Evolutionary conservation across 805 yeast species (phyloP).

Genomic region (Starmerella tilneyi): DNA sequence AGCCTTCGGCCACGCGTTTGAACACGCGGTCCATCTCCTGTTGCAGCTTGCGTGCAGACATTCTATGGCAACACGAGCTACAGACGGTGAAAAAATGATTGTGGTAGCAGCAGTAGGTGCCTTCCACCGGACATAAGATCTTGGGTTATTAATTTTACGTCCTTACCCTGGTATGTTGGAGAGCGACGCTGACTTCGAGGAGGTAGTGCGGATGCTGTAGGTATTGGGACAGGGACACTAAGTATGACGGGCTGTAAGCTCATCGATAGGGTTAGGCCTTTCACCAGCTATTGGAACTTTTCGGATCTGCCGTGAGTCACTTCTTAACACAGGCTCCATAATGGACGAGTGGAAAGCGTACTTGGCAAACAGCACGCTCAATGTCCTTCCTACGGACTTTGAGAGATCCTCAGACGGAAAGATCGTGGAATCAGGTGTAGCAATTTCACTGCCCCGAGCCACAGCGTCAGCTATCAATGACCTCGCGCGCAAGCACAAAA

Average conservation of each 20-base stretch:
- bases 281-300: not conserved
- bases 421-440: slow-evolving; percentile 50
- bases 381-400: slow-evolving; percentile 81
- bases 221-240: not conserved
- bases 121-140: not conserved
- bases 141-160: slow-evolving; percentile 7
- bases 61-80: slow-evolving; percentile 20
- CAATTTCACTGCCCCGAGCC: slow-evolving; percentile 28
- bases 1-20: slow-evolving; percentile 87
- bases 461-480: slow-evolving; percentile 21
- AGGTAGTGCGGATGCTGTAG: not conserved
- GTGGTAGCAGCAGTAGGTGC: not conserved
- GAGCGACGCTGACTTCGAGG: not conserved
- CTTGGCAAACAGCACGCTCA: slow-evolving; percentile 51
- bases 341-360: slow-evolving; percentile 19
- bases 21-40: slow-evolving; percentile 83
- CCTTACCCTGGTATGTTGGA: not conserved
- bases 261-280: slow-evolving; percentile 4
- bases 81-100: slow-evolving; percentile 2
- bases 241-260: no score
- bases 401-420: slow-evolving; percentile 63
- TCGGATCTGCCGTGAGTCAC: not conserved
- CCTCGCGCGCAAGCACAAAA: slow-evolving; percentile 21
- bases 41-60: slow-evolving; percentile 28
- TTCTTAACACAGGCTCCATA: not conserved